These are phyloP conservation scores for Peronospora farinosa DNA, from an alignment of 352 stramenopile genomes.

Conservation along the genomic window DNA sequence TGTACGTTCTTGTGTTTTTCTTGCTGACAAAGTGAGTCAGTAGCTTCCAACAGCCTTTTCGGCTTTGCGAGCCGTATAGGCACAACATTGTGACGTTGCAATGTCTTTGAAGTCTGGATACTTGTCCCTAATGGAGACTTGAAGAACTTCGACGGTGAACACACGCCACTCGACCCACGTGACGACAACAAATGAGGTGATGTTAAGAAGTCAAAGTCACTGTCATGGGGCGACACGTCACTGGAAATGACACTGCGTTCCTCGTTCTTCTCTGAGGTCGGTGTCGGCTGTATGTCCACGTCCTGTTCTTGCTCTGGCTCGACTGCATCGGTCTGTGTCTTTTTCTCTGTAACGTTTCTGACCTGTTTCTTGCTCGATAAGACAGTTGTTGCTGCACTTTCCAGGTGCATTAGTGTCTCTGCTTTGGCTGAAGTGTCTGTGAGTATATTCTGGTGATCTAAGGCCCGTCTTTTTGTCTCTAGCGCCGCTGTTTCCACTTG, in stretches of 20 bases:
- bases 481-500: neutral
- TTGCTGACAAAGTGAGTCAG: constrained; percentile 16
- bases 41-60: constrained; percentile 18
- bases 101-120: constrained; percentile 7
- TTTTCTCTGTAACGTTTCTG: neutral
- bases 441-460: constrained; percentile 1
- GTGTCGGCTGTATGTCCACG: neutral
- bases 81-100: constrained; percentile 13
- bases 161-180: constrained; percentile 20
- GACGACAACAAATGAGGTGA: constrained; percentile 27
- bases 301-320: constrained; percentile 20
- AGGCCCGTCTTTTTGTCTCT: neutral
- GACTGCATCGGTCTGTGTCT: constrained; percentile 1
- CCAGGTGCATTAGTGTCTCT: neutral
- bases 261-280: constrained; percentile 18
- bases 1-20: constrained; percentile 10
- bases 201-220: constrained; percentile 51
- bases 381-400: constrained; percentile 1
- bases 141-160: constrained; percentile 72
- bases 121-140: constrained; percentile 44
- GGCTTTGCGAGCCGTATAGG: constrained; percentile 9
- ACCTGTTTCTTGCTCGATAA: constrained; percentile 4
- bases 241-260: constrained; percentile 47
- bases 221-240: constrained; percentile 37
- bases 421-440: neutral